A percentile compares a stretch with the other conserved stretches of the same genome.
phyloP scores from a whole-genome alignment of 164 flowering plant species.

The Vitis vinifera region DNA sequence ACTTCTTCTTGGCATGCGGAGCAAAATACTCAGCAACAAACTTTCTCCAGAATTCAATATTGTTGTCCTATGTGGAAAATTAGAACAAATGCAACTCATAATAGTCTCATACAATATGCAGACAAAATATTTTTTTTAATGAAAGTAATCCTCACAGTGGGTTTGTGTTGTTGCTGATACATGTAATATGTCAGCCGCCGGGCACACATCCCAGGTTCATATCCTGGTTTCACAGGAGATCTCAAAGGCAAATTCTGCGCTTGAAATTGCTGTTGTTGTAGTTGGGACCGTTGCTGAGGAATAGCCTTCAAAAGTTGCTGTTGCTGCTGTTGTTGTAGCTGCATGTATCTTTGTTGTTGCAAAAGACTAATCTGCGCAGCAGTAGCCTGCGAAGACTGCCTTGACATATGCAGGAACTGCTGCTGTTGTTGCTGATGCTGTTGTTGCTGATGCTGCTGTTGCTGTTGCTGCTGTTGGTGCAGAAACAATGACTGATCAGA shows the following conservation, averaged over 20 bases:
- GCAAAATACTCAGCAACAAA: slow-evolving; percentile 93
- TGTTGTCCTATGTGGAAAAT: slow-evolving; percentile 70
- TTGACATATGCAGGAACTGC: slow-evolving; percentile 60
- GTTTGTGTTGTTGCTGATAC: slow-evolving; percentile 92
- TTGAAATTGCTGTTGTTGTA: slow-evolving; percentile 66
- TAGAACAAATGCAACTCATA: slow-evolving; percentile 7
- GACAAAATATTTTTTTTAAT: background rate
- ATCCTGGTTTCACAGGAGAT: slow-evolving; percentile 59
- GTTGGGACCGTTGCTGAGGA: slow-evolving; percentile 68
- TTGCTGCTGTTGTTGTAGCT: slow-evolving; percentile 55
- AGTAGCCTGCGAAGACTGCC: slow-evolving; percentile 75
- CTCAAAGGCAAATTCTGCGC: slow-evolving; percentile 66
- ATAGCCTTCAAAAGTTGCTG: slow-evolving; percentile 60
- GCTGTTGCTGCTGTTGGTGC: slow-evolving; percentile 80
- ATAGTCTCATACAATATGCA: background rate
- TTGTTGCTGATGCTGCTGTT: slow-evolving; percentile 49
- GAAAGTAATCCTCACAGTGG: slow-evolving; percentile 51
- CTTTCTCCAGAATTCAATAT: slow-evolving; percentile 97
- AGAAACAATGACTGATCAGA: slow-evolving; percentile 70
- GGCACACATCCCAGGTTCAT: slow-evolving; percentile 95
- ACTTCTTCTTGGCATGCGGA: slow-evolving; percentile 94
- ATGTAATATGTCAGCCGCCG: slow-evolving; percentile 84
- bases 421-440: slow-evolving; percentile 51
- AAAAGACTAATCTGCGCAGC: slow-evolving; percentile 76
- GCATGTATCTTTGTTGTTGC: slow-evolving; percentile 67